Percentiles rank a stretch among this genome's conserved stretches.
Conservation (phyloP, 352 stramenopile species). For the Plasmopara muralis region DNA sequence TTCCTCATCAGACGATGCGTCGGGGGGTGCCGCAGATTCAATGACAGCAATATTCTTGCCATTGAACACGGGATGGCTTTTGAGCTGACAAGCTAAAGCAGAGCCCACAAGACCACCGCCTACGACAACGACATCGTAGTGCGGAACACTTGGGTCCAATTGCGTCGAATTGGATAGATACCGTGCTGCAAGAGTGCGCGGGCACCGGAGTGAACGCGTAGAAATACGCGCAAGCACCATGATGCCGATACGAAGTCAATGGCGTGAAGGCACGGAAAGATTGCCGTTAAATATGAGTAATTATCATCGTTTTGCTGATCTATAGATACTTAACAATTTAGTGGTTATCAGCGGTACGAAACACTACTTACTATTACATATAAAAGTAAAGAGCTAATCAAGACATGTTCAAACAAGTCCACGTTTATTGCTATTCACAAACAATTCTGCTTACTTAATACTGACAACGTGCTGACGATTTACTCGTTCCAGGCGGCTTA, state of each 20-base stretch:
- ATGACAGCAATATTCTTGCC: constrained; percentile 76
- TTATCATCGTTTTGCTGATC: too few species aligned
- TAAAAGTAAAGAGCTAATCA: too few species aligned
- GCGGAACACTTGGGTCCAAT: constrained; percentile 31
- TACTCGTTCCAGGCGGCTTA: constrained; percentile 10
- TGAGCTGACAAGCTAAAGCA: constrained; percentile 73
- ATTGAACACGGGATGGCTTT: constrained; percentile 67
- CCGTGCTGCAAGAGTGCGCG: constrained; percentile 5
- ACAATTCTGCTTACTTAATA: constrained; percentile 34
- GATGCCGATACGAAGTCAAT: constrained; percentile 17
- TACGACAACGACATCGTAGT: constrained; percentile 80
- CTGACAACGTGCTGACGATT: constrained; percentile 20
- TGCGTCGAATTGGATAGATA: constrained; percentile 17
- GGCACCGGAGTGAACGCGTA: constrained; percentile 18
- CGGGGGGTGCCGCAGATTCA: constrained; percentile 41
- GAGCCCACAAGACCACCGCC: constrained; percentile 80
- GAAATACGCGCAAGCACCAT: constrained; percentile 28
- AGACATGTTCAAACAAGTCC: too few species aligned
- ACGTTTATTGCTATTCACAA: neutral
- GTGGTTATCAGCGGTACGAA: too few species aligned
- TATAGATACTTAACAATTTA: too few species aligned
- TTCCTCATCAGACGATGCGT: constrained; percentile 37
- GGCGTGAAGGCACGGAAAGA: constrained; percentile 10
- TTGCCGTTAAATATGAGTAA: too few species aligned
- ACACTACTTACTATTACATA: too few species aligned